Conservation (phyloP, 495 filamentous ascomycete genomes). For the Penicillium steckii region DNA sequence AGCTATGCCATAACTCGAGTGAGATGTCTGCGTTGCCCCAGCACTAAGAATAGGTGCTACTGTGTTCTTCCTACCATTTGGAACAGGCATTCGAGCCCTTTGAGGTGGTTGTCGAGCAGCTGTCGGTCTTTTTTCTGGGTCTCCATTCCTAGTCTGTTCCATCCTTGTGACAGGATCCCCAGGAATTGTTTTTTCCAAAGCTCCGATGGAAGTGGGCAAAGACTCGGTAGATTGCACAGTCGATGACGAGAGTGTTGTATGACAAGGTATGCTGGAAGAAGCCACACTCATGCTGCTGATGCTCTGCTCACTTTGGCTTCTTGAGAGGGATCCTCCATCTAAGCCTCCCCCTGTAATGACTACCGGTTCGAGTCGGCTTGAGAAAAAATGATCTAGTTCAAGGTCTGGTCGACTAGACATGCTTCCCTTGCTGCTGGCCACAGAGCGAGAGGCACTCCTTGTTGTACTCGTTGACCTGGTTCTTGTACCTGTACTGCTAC, state of each 20-base stretch:
- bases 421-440: constrained; percentile 54
- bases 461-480: constrained; percentile 57
- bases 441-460: constrained; percentile 45
- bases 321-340: constrained; percentile 48
- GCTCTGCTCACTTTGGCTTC: constrained; percentile 66
- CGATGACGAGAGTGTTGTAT: constrained; percentile 18
- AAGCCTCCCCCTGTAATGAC: constrained; percentile 74
- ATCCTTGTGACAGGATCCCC: constrained; percentile 6
- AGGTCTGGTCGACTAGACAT: constrained; percentile 50
- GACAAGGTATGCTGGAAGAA: constrained; percentile 33
- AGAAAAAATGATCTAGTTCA: constrained; percentile 66
- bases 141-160: constrained; percentile 3
- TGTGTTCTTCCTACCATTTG: constrained; percentile 11
- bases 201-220: constrained; percentile 27
- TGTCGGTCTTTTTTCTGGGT: constrained; percentile 1
- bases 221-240: constrained; percentile 36
- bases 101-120: not conserved
- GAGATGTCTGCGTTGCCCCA: constrained; percentile 21
- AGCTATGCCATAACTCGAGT: constrained; percentile 29
- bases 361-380: constrained; percentile 80
- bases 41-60: constrained; percentile 26
- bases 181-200: constrained; percentile 12
- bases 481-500: constrained; percentile 44
- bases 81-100: constrained; percentile 23
- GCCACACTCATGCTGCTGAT: constrained; percentile 50